Evolutionary conservation across 2,329 filamentous ascomycete genomes (phyloP).

Genomic region (Colletotrichum sp.): DNA sequence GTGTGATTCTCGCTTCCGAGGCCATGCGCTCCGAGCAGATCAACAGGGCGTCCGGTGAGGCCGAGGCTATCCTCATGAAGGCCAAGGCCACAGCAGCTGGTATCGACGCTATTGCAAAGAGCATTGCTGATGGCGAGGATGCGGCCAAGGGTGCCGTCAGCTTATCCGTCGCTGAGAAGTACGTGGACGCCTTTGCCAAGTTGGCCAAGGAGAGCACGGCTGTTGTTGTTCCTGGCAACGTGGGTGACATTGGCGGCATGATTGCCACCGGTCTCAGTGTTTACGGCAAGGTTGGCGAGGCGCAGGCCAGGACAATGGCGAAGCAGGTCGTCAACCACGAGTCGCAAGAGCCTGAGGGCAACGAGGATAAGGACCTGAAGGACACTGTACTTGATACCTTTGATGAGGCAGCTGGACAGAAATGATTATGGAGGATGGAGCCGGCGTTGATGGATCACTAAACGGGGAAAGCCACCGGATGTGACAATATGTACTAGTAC

Average conservation of each 20-base stretch:
- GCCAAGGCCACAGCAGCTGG: slow-evolving; percentile 85
- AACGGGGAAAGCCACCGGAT: neutral
- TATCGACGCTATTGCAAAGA: slow-evolving; percentile 82
- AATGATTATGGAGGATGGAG: slow-evolving; percentile 25
- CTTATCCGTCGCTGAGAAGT: slow-evolving; percentile 93
- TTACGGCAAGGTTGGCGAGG: slow-evolving; percentile 89
- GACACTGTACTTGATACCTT: slow-evolving; percentile 47
- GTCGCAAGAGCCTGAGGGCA: slow-evolving; percentile 22
- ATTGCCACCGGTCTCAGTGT: slow-evolving; percentile 95
- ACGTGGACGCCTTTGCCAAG: slow-evolving; percentile 92
- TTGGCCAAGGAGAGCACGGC: slow-evolving; percentile 95
- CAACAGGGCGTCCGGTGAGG: slow-evolving; percentile 90
- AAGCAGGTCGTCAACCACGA: slow-evolving; percentile 42
- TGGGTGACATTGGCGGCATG: slow-evolving; percentile 95
- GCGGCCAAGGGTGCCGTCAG: slow-evolving; percentile 85
- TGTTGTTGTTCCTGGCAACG: slow-evolving; percentile 94
- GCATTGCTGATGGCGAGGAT: slow-evolving; percentile 75
- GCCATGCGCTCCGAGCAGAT: slow-evolving; percentile 89
- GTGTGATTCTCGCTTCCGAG: slow-evolving; percentile 94
- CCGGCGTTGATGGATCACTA: slow-evolving; percentile 9
- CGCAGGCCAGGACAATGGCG: slow-evolving; percentile 73
- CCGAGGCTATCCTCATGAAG: slow-evolving; percentile 88
- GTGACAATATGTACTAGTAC: slow-evolving; percentile 22
- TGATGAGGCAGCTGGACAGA: slow-evolving; percentile 37
- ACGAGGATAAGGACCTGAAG: slow-evolving; percentile 33